A percentile compares a stretch with the other conserved stretches of the same genome.
phyloP scores from a whole-genome alignment of 2,329 filamentous ascomycete species.

The Alternaria ethzedia region DNA sequence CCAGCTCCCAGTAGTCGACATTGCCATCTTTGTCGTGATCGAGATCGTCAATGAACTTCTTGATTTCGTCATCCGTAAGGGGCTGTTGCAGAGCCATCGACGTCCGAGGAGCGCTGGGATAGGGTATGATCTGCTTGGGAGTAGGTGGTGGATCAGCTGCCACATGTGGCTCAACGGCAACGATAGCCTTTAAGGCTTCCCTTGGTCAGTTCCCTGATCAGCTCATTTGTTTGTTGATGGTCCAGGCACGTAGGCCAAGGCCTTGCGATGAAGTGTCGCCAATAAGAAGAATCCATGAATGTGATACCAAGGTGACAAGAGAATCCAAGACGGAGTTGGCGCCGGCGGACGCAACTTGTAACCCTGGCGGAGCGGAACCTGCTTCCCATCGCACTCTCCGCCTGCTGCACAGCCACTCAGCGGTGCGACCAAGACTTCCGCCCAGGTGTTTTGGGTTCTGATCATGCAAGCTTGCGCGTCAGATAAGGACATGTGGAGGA shows the following conservation, averaged over 20 bases:
- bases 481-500: not conserved
- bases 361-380: conserved; percentile 23
- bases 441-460: conserved; percentile 1
- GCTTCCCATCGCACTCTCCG: conserved; percentile 1
- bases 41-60: conserved; percentile 60
- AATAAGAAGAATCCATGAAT: conserved; percentile 14
- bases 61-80: conserved; percentile 57
- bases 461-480: not conserved
- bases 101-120: not conserved
- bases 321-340: conserved; percentile 27
- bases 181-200: conserved; percentile 4
- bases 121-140: not conserved
- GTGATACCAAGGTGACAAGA: conserved; percentile 33
- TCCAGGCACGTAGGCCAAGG: conserved; percentile 39
- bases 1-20: conserved; percentile 61
- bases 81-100: conserved; percentile 34
- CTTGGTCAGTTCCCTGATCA: conserved; percentile 11
- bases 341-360: conserved; percentile 14
- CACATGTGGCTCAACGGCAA: not conserved
- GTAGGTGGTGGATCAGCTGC: not conserved
- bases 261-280: conserved; percentile 12
- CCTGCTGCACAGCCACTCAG: conserved; percentile 9
- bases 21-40: conserved; percentile 60
- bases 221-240: conserved; percentile 15
- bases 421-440: conserved; percentile 13